Percentiles rank a stretch among this genome's conserved stretches.
phyloP scores from a whole-genome alignment of 192 early-diverging fungal genomes.

The Pecoramyces ruminantium region DNA sequence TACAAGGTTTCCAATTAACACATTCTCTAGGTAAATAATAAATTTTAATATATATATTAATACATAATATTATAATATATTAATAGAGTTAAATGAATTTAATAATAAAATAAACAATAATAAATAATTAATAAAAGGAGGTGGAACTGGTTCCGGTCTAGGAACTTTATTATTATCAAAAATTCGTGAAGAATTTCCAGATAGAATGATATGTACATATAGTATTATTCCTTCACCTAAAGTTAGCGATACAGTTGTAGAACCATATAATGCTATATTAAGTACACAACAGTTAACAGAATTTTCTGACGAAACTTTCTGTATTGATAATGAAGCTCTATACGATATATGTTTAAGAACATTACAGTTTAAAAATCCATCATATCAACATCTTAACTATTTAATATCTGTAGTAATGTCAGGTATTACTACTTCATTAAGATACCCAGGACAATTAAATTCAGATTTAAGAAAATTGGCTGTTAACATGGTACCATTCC shows the following conservation, averaged over 20 bases:
- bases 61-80: too few species aligned
- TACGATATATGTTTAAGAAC: neutral
- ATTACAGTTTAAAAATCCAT: neutral
- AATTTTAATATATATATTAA: too few species aligned
- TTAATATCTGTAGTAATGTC: neutral
- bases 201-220: conserved; percentile 55
- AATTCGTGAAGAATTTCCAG: conserved; percentile 25
- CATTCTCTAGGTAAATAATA: conserved; percentile 34
- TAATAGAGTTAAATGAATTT: too few species aligned
- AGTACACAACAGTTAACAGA: neutral
- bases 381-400: neutral
- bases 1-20: conserved; percentile 56
- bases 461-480: conserved; percentile 93
- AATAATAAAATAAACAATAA: neutral
- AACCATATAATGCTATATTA: conserved; percentile 17
- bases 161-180: conserved; percentile 55
- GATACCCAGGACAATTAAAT: conserved; percentile 49
- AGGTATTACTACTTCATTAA: neutral
- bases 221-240: conserved; percentile 49
- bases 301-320: neutral
- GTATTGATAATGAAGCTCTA: neutral
- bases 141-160: conserved; percentile 53
- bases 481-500: conserved; percentile 89
- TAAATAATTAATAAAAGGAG: conserved; percentile 11
- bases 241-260: conserved; percentile 52